phyloP scores from a whole-genome alignment of 2,329 filamentous ascomycete genomes.

The Amauroascus verrucosus region DNA sequence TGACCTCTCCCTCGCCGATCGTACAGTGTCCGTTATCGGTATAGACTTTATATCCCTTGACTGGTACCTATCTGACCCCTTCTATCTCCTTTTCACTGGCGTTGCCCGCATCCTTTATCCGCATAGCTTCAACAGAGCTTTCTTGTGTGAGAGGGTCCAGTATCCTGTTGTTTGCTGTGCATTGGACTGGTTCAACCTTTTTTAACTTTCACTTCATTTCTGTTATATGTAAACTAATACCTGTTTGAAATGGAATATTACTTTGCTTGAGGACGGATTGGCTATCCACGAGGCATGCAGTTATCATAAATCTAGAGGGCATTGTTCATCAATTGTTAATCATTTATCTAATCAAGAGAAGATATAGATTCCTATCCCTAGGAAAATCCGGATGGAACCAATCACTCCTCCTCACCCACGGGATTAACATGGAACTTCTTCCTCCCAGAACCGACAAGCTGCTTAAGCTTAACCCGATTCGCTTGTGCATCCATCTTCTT shows the following conservation, averaged over 20 bases:
- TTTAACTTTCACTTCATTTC: background rate
- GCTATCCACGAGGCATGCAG: background rate
- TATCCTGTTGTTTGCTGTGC: background rate
- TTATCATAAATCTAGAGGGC: background rate
- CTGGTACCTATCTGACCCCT: background rate
- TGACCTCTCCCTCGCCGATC: background rate
- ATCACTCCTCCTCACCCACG: slow-evolving; percentile 48
- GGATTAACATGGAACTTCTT: slow-evolving; percentile 78
- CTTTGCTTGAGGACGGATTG: background rate
- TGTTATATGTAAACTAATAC: slow-evolving; percentile 11
- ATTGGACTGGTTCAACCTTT: background rate
- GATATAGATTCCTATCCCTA: background rate
- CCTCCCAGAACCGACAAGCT: slow-evolving; percentile 68
- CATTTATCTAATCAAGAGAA: background rate
- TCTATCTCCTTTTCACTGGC: background rate
- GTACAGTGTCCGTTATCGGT: slow-evolving; percentile 3
- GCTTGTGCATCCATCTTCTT: slow-evolving; percentile 86
- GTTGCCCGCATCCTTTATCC: background rate
- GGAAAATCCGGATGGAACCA: background rate
- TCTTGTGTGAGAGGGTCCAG: background rate
- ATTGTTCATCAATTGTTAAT: background rate
- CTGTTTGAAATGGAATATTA: background rate
- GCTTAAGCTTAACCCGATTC: slow-evolving; percentile 81
- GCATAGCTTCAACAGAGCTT: background rate
- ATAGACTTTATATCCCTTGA: background rate